These are phyloP conservation scores for Colletotrichum echinochloae DNA, from an alignment of 2,329 filamentous ascomycete genomes.

Conservation along the genomic window DNA sequence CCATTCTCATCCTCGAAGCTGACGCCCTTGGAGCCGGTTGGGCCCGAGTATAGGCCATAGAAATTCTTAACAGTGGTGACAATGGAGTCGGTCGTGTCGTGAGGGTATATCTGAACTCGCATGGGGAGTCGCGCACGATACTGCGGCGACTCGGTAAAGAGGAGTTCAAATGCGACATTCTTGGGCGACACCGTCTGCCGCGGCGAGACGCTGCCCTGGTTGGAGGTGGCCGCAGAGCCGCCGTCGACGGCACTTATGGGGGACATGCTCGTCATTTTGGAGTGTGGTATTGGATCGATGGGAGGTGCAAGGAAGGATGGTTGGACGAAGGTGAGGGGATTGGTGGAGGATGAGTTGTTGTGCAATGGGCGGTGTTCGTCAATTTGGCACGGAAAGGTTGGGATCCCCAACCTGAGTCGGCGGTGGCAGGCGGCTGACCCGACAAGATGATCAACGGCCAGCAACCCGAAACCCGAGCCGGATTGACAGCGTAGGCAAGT, in stretches of 20 bases:
- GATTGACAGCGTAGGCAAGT: not conserved
- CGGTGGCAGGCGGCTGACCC: slow-evolving; percentile 20
- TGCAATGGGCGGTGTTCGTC: slow-evolving; percentile 37
- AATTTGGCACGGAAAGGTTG: slow-evolving; percentile 28
- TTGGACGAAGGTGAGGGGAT: slow-evolving; percentile 41
- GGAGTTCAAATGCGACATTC: slow-evolving; percentile 83
- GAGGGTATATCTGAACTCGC: slow-evolving; percentile 90
- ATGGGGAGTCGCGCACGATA: slow-evolving; percentile 83
- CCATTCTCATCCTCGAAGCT: slow-evolving; percentile 94
- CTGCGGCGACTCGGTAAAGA: slow-evolving; percentile 75
- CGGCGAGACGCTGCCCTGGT: slow-evolving; percentile 60
- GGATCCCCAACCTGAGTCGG: slow-evolving; percentile 27
- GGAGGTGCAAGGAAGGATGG: slow-evolving; percentile 45
- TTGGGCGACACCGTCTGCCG: slow-evolving; percentile 68
- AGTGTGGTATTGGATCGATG: slow-evolving; percentile 43
- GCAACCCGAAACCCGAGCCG: slow-evolving; percentile 31
- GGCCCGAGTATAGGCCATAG: slow-evolving; percentile 90
- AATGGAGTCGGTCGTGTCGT: slow-evolving; percentile 97
- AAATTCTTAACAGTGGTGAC: slow-evolving; percentile 99
- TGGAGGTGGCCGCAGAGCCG: slow-evolving; percentile 52
- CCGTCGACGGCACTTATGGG: slow-evolving; percentile 53
- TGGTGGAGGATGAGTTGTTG: slow-evolving; percentile 40
- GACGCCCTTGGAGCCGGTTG: slow-evolving; percentile 78
- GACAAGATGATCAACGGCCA: slow-evolving; percentile 45
- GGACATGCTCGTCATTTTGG: slow-evolving; percentile 61